Evolutionary conservation across 139 green algal genomes (phyloP), one percentile per base, ranked within the genome.

Genomic region (Chlorella sorokiniana): DNA sequence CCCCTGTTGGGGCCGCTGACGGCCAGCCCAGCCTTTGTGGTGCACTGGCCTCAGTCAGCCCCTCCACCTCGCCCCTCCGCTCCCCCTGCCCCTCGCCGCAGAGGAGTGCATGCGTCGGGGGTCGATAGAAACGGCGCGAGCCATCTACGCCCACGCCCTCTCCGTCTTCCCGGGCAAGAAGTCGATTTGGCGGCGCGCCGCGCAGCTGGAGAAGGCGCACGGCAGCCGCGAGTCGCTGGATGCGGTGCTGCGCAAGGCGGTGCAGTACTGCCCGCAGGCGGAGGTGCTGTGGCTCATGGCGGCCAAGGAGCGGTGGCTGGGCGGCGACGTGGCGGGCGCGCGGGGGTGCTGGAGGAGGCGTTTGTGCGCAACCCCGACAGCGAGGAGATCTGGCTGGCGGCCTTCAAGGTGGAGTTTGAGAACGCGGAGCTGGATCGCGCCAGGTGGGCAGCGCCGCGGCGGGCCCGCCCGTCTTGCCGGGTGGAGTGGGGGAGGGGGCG

Each of bases 401-500:
- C 97, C 5, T 98, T 98, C 90, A 99, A 99, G 90, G 90, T 99
- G 52, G 97, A 99, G 88, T 98, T 99, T 84, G 97, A 99, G 81
- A 98, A 96, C 76, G 83, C 89, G 29, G 96, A 99, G 87, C 84
- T 90, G 35, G 88, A 93, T 72, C 87, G 95, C 38, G 95, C 95
- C 22, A 61, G 81, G 80, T 81, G 59, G n/a, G n/a, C n/a, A n/a
- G n/a, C n/a, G n/a, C n/a, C n/a, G n/a, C n/a, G n/a, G n/a, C n/a
- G n/a, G n/a, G n/a, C n/a, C n/a, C n/a, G n/a, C n/a, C n/a, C n/a
- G n/a, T n/a, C n/a, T n/a, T n/a, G n/a, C n/a, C n/a, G n/a, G n/a
- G n/a, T n/a, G n/a, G n/a, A n/a, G n/a, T n/a, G n/a, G n/a, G n/a
- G n/a, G n/a, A n/a, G n/a, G n/a, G n/a, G n/a, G n/a, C n/a, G n/a